phyloP scores from a whole-genome alignment of 2,329 filamentous ascomycete species.

The Ceratocystis cacaofunesta region DNA sequence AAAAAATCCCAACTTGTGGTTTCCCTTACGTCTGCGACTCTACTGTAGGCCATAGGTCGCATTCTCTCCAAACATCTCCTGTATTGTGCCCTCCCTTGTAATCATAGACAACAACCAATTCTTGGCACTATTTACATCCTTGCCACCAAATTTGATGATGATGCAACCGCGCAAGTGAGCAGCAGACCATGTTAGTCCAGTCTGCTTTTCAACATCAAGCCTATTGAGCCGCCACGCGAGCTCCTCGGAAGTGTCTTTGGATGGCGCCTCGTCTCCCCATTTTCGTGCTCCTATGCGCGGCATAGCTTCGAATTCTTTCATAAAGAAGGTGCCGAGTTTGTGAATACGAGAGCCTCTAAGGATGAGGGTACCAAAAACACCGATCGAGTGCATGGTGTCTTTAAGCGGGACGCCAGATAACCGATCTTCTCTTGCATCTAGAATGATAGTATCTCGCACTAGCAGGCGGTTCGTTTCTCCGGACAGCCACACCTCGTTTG shows the following conservation, averaged over 20 bases:
- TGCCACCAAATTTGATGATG: slow-evolving; percentile 79
- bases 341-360: slow-evolving; percentile 59
- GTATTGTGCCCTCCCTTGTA: slow-evolving; percentile 55
- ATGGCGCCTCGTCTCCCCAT: slow-evolving; percentile 30
- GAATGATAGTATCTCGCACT: slow-evolving; percentile 69
- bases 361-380: slow-evolving; percentile 73
- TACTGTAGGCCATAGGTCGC: slow-evolving; percentile 60
- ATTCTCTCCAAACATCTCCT: slow-evolving; percentile 60
- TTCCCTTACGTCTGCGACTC: not conserved
- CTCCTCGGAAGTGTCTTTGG: slow-evolving; percentile 25
- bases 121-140: slow-evolving; percentile 64
- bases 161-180: slow-evolving; percentile 69
- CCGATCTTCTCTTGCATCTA: slow-evolving; percentile 41
- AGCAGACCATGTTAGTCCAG: slow-evolving; percentile 65
- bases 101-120: slow-evolving; percentile 69
- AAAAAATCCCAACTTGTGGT: not conserved
- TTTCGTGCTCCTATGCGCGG: slow-evolving; percentile 73
- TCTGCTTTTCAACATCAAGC: slow-evolving; percentile 41
- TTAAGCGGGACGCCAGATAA: slow-evolving; percentile 30
- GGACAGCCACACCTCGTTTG: slow-evolving; percentile 69
- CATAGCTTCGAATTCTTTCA: slow-evolving; percentile 60
- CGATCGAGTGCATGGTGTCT: slow-evolving; percentile 57
- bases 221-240: slow-evolving; percentile 42
- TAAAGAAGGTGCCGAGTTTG: slow-evolving; percentile 55
- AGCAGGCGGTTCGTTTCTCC: slow-evolving; percentile 39